Conservation (phyloP, 2,329 filamentous ascomycete species). For the Cordyceps cicadae region DNA sequence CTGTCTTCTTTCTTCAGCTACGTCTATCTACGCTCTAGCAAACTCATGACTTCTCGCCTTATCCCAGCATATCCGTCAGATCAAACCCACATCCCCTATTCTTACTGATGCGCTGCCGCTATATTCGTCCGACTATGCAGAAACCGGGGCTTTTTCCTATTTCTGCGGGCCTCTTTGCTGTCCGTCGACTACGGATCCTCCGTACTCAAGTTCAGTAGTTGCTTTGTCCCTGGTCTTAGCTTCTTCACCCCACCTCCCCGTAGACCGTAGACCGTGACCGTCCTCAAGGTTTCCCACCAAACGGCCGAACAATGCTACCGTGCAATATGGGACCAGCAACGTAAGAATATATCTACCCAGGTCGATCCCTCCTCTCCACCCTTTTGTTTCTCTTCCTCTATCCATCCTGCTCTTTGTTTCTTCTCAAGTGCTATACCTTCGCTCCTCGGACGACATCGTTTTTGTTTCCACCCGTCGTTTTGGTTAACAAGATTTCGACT, state of each 20-base stretch:
- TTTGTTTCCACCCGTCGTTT: constrained; percentile 10
- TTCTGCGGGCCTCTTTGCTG: not conserved
- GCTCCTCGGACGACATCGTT: constrained; percentile 5
- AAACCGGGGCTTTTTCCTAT: not conserved
- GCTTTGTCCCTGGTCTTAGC: not conserved
- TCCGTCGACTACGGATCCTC: not conserved
- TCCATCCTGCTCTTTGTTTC: not conserved
- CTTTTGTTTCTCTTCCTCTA: not conserved
- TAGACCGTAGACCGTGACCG: not conserved
- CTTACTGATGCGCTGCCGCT: not conserved
- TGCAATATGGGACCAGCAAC: not conserved
- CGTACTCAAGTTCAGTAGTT: too few species aligned
- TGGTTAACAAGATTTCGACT: constrained; percentile 5
- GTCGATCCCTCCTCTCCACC: constrained; percentile 3
- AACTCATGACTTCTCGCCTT: not conserved
- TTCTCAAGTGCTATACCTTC: not conserved
- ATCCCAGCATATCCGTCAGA: not conserved
- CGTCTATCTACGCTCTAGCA: not conserved
- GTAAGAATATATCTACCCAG: constrained; percentile 8
- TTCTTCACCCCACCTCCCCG: not conserved
- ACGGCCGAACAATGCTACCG: constrained; percentile 4
- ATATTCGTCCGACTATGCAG: constrained; percentile 1
- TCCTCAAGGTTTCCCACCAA: constrained; percentile 1
- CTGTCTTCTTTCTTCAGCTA: not conserved
- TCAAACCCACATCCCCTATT: not conserved